Evolutionary conservation across 495 filamentous ascomycete species (phyloP), one percentile per base, ranked within the genome.

Genomic region (Articulospora tetracladia): DNA sequence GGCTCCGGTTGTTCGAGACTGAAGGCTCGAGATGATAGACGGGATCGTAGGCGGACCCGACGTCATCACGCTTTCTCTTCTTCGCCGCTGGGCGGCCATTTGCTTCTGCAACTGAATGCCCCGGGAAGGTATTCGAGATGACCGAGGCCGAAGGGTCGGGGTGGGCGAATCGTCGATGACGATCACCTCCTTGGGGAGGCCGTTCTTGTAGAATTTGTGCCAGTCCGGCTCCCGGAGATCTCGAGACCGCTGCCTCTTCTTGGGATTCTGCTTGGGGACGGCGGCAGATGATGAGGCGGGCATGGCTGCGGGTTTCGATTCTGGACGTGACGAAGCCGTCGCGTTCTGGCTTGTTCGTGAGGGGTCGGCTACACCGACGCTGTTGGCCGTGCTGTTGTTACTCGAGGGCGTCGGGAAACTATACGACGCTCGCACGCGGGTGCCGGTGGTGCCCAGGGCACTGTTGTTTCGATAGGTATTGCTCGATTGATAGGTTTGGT

Each of bases 131-230:
- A 55, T 61, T 61, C 47, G 64, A 60, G 15, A 58, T 26, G n/a
- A 66, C 60, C 15, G 65, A 66, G 2, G 54, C 51, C 11, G 65
- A 64, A 32, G 48, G 52, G 6, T 60, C 54, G 0, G 67, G 67
- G 65, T 34, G 19, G 84, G 80, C 58, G 88, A 87, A 74, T 97
- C 93, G 66, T 96, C 90, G 70, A 98, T 98, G 60, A 97, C 86
- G 69, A 98, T 97, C 70, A 98, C 83, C 73, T 97, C 93, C 69
- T 93, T 89, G 15, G 93, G 93, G 17, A 93, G 73, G 20, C 93
- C 93, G 74, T 97, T 95, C 70, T 89, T 90, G 73, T 96, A 98
- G 70, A 96, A 98, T 60, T 86, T 83, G 30, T 83, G 75, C 93
- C 93, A 98, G 76, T 98, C 85, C 59, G 90, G 87, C 61, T 81